These are phyloP conservation scores for Mycena latifolia DNA, from an alignment of 768 basidiomycete species.

Conservation along the genomic window DNA sequence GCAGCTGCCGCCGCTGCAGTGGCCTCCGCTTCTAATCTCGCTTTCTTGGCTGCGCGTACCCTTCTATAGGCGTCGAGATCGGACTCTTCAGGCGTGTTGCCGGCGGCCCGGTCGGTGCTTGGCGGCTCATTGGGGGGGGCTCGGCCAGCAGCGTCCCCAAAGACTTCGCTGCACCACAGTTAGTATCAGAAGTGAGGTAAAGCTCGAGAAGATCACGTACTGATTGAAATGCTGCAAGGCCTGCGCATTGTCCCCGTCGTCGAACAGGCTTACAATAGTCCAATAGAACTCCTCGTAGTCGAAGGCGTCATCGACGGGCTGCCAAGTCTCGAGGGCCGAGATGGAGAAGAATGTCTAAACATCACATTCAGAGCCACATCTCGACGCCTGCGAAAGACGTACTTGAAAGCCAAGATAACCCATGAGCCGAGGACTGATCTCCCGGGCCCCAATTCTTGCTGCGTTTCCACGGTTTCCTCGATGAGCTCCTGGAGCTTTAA, in stretches of 20 bases:
- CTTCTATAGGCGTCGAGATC: too few relatives aligned
- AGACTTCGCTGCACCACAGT: too few relatives aligned
- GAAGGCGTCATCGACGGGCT: background rate
- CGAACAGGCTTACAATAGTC: slow-evolving; percentile 9
- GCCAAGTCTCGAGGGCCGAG: background rate
- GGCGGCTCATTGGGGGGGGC: too few relatives aligned
- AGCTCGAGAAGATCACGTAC: too few relatives aligned
- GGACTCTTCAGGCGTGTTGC: too few relatives aligned
- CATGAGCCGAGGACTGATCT: slow-evolving; percentile 31
- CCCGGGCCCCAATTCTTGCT: slow-evolving; percentile 22
- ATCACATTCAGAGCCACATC: too few relatives aligned
- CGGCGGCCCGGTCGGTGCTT: too few relatives aligned
- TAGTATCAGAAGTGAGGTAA: too few relatives aligned
- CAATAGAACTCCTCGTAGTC: slow-evolving; percentile 20
- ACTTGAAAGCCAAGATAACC: slow-evolving; percentile 37
- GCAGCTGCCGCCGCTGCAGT: too few relatives aligned
- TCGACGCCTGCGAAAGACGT: background rate
- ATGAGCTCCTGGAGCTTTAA: slow-evolving; percentile 26
- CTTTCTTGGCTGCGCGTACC: too few relatives aligned
- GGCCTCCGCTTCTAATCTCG: too few relatives aligned
- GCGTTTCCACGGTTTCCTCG: slow-evolving; percentile 36
- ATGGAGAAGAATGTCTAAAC: background rate
- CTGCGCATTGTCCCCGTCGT: background rate
- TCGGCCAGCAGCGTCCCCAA: too few relatives aligned
- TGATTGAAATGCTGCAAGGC: slow-evolving; percentile 5